These are phyloP conservation scores for Apiospora kogelbergensis DNA, from an alignment of 2,329 filamentous ascomycete genomes.

Conservation along the genomic window DNA sequence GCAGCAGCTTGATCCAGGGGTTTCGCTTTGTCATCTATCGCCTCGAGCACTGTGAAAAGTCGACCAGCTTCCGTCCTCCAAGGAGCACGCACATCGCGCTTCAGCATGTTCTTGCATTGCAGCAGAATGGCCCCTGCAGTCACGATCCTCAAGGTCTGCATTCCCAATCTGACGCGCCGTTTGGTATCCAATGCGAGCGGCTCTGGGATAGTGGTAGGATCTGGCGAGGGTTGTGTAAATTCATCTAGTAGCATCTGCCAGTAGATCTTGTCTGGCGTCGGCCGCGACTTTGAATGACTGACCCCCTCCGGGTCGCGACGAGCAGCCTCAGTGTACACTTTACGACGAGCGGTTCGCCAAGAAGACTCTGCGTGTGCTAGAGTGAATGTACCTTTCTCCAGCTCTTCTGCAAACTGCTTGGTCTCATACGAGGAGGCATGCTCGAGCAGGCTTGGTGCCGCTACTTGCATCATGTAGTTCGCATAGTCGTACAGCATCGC, in stretches of 20 bases:
- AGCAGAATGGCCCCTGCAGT: conserved; percentile 73
- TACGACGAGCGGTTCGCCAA: conserved; percentile 64
- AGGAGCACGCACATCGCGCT: conserved; percentile 73
- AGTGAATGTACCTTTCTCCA: conserved; percentile 55
- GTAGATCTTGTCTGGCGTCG: conserved; percentile 70
- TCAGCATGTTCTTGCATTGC: conserved; percentile 80
- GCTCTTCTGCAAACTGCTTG: conserved; percentile 66
- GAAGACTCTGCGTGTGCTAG: conserved; percentile 62
- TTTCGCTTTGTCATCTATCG: conserved; percentile 43
- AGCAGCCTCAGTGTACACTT: conserved; percentile 64
- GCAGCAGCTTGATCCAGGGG: conserved; percentile 45
- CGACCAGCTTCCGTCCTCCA: conserved; percentile 75
- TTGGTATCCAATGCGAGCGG: conserved; percentile 69
- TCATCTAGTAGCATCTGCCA: conserved; percentile 74
- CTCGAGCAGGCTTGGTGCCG: conserved; percentile 69
- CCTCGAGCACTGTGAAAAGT: conserved; percentile 69
- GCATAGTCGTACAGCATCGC: conserved; percentile 78
- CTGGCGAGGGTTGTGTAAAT: conserved; percentile 64
- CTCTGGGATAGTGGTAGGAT: conserved; percentile 63
- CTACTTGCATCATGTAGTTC: conserved; percentile 74
- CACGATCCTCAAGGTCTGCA: conserved; percentile 63
- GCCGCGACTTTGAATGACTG: conserved; percentile 60
- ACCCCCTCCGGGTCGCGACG: conserved; percentile 69
- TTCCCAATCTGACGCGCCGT: conserved; percentile 59
- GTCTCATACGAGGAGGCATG: conserved; percentile 73